Evolutionary conservation across 148 eudicot genomes (phyloP).

Genomic region (Chenopodium berlandieri): DNA sequence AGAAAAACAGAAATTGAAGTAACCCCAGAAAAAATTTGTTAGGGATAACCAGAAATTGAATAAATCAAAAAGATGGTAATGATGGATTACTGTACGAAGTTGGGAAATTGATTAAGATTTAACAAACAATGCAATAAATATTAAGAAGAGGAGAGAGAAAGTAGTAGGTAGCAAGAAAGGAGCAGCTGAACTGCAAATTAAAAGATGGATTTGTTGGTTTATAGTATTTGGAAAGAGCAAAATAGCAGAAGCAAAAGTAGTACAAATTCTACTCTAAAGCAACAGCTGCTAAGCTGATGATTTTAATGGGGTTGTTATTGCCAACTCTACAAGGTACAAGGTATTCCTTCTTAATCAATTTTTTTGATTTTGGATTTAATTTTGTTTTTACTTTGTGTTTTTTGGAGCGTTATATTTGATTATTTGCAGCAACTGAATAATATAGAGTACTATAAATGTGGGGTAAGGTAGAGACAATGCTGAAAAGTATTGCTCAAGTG

Average conservation of each 20-base stretch:
- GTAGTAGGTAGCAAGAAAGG: slow-evolving; percentile 38
- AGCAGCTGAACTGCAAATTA: slow-evolving; percentile 49
- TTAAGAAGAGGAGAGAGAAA: slow-evolving; percentile 28
- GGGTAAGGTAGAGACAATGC: neutral
- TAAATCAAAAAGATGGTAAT: slow-evolving; percentile 10
- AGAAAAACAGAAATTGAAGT: neutral
- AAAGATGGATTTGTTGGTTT: slow-evolving; percentile 18
- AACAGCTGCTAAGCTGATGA: neutral
- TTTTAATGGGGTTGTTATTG: slow-evolving; percentile 20
- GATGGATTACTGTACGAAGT: neutral
- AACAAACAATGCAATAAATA: slow-evolving; percentile 9
- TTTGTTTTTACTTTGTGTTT: neutral
- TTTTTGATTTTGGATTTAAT: neutral
- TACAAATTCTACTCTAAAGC: neutral
- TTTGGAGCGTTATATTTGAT: slow-evolving; percentile 10
- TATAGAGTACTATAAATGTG: neutral
- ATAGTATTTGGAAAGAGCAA: slow-evolving; percentile 12
- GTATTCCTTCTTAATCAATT: slow-evolving; percentile 21
- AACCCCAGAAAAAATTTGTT: neutral
- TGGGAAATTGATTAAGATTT: neutral
- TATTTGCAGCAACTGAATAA: neutral
- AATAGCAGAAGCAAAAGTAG: neutral
- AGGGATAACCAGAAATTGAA: neutral
- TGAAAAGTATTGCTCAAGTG: slow-evolving; percentile 10
- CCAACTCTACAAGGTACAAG: slow-evolving; percentile 36